A percentile compares a stretch with the other conserved stretches of the same genome.
phyloP scores from a whole-genome alignment of 2,329 filamentous ascomycete genomes.

The Basipetospora sp. region DNA sequence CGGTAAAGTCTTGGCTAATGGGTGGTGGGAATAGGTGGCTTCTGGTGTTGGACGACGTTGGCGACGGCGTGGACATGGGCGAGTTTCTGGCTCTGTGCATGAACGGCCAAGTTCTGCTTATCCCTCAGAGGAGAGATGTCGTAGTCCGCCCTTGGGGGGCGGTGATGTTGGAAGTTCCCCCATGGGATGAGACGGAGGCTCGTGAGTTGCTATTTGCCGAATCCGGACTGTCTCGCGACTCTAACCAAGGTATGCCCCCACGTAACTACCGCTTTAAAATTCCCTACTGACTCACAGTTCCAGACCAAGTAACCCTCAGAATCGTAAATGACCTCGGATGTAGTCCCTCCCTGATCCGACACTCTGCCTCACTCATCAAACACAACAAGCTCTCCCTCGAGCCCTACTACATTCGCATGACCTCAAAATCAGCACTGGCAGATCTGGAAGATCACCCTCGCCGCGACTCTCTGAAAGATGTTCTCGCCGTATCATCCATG shows the following conservation, averaged over 20 bases:
- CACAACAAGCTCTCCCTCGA: neutral
- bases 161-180: neutral
- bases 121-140: neutral
- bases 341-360: neutral
- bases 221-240: neutral
- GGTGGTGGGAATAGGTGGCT: constrained; percentile 2
- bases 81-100: constrained; percentile 3
- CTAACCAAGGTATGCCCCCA: constrained; percentile 1
- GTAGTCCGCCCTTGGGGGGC: neutral
- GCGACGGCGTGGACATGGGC: neutral
- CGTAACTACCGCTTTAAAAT: too few species aligned
- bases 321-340: constrained; percentile 1
- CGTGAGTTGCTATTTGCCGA: constrained; percentile 2
- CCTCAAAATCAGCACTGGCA: neutral
- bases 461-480: constrained; percentile 2
- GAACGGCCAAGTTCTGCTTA: neutral
- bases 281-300: neutral
- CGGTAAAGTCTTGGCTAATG: constrained; percentile 2
- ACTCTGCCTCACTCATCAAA: neutral
- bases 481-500: neutral
- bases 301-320: neutral
- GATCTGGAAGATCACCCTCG: constrained; percentile 2
- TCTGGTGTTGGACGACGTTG: constrained; percentile 3
- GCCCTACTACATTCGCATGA: neutral
- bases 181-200: constrained; percentile 2